These are phyloP conservation scores for Phylloporus rhodoxanthus DNA, from an alignment of 768 basidiomycete species.

Conservation along the genomic window DNA sequence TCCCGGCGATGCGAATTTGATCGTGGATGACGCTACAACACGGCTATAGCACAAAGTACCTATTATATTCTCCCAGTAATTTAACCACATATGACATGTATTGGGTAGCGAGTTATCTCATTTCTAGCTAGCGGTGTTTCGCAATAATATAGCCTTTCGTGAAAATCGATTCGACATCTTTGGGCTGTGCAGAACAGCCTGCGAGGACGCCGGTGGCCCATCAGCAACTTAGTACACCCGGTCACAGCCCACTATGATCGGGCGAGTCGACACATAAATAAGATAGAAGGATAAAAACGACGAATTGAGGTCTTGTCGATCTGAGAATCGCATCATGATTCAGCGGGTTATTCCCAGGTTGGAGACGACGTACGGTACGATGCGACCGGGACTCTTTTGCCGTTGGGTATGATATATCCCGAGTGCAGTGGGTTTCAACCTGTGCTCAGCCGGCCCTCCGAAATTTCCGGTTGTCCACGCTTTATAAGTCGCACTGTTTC, in stretches of 20 bases:
- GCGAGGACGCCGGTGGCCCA: not conserved
- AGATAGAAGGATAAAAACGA: not conserved
- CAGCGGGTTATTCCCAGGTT: not conserved
- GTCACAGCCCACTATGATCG: not conserved
- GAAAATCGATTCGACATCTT: no score
- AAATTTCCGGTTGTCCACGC: not conserved
- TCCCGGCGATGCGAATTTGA: no score
- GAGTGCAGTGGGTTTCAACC: not conserved
- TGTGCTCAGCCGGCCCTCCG: not conserved
- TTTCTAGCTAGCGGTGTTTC: not conserved
- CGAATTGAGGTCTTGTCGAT: not conserved
- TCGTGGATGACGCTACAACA: no score
- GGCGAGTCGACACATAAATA: not conserved
- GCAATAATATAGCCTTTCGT: no score
- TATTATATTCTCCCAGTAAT: no score
- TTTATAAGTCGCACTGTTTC: not conserved
- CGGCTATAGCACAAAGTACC: no score
- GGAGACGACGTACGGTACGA: not conserved
- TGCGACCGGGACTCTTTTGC: not conserved
- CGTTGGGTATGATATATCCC: not conserved
- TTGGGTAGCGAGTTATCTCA: not conserved
- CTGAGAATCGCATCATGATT: not conserved
- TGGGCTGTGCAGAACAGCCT: not conserved
- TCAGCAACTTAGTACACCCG: not conserved
- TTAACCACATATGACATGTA: no score